Evolutionary conservation across 306 rosid species (phyloP).

Genomic region (Alnus rubra): DNA sequence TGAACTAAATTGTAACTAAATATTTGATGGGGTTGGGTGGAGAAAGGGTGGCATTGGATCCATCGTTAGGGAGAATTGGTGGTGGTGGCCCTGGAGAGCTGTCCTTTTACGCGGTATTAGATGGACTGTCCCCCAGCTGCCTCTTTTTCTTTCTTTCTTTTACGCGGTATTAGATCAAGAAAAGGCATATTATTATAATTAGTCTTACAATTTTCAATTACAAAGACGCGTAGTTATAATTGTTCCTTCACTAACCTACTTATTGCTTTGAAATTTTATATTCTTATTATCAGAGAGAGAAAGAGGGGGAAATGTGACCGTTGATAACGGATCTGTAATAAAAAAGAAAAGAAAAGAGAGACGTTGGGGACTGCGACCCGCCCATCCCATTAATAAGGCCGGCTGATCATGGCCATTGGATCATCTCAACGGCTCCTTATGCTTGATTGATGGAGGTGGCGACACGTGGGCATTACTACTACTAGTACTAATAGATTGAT

Average conservation of each 20-base stretch:
- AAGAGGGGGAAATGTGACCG: conserved; percentile 12
- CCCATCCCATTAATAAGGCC: conserved; percentile 12
- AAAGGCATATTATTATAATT: background rate
- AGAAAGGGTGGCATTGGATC: background rate
- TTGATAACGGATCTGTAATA: conserved; percentile 49
- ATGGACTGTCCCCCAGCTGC: too few relatives aligned
- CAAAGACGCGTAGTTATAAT: background rate
- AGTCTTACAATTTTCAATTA: background rate
- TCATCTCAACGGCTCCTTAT: conserved; percentile 32
- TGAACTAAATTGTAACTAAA: too few relatives aligned
- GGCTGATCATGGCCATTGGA: conserved; percentile 24
- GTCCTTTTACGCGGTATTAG: conserved; percentile 33
- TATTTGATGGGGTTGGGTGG: too few relatives aligned
- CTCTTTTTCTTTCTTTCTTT: too few relatives aligned
- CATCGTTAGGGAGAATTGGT: background rate
- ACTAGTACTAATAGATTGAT: background rate
- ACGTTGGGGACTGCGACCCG: conserved; percentile 37
- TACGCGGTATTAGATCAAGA: background rate
- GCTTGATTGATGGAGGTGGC: background rate
- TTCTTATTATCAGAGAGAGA: background rate
- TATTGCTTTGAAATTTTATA: too few relatives aligned
- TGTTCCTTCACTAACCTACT: background rate
- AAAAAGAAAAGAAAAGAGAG: background rate
- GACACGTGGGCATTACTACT: conserved; percentile 4
- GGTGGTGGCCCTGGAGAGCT: conserved; percentile 13